Evolutionary conservation across 805 yeast species (phyloP).

Genomic region (Cyberlindnera mrakii): DNA sequence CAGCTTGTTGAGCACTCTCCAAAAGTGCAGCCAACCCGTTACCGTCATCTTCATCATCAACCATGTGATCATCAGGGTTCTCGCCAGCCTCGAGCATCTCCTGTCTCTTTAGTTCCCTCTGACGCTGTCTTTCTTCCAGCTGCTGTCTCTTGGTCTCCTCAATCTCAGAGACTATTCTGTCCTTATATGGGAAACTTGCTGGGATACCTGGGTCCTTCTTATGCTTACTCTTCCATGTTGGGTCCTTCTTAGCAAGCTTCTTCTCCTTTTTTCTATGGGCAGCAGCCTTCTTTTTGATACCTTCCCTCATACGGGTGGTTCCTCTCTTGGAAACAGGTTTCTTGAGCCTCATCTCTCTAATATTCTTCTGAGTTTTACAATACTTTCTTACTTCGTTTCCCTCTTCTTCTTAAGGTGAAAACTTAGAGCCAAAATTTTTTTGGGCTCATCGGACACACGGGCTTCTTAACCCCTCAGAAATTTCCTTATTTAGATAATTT

Average conservation of each 20-base stretch:
- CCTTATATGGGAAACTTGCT: conserved; percentile 90
- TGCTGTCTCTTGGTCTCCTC: conserved; percentile 55
- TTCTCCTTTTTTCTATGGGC: conserved; percentile 85
- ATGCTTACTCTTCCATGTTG: conserved; percentile 84
- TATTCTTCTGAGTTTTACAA: not conserved
- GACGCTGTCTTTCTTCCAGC: conserved; percentile 45
- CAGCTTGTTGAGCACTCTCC: conserved; percentile 87
- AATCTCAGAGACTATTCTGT: conserved; percentile 65
- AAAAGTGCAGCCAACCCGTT: conserved; percentile 76
- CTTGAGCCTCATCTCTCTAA: conserved; percentile 20
- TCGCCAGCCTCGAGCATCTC: conserved; percentile 34
- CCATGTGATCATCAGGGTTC: conserved; percentile 30
- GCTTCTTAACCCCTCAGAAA: not conserved
- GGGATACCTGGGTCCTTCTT: conserved; percentile 95
- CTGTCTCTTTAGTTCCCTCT: conserved; percentile 43
- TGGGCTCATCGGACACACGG: not conserved
- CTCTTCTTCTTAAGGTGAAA: not conserved
- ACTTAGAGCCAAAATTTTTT: not conserved
- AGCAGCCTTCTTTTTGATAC: conserved; percentile 91
- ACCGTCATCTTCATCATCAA: conserved; percentile 34
- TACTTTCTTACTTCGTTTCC: not conserved
- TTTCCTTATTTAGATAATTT: not conserved
- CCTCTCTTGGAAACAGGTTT: conserved; percentile 71
- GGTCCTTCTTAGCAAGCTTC: conserved; percentile 80
- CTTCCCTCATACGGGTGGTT: conserved; percentile 91